A percentile compares a stretch with the other conserved stretches of the same genome.
These are phyloP conservation scores for Lojkania enalia DNA, from an alignment of 2,329 filamentous ascomycete genomes.

Conservation along the genomic window DNA sequence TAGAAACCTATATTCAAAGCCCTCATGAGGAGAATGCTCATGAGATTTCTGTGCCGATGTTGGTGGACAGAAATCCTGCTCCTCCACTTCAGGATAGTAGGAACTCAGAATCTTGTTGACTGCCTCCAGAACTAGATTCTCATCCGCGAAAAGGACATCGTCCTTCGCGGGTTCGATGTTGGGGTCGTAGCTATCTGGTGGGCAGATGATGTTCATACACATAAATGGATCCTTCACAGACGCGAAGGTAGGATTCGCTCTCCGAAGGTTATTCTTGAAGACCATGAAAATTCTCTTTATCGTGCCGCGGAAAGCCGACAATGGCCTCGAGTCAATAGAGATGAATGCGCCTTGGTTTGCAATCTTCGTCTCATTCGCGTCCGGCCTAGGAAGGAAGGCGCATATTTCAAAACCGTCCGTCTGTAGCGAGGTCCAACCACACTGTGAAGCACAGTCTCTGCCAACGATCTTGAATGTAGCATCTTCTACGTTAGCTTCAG, in stretches of 20 bases:
- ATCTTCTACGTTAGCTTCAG: constrained; percentile 56
- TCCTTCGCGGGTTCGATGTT: constrained; percentile 75
- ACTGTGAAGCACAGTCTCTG: constrained; percentile 58
- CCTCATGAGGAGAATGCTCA: constrained; percentile 7
- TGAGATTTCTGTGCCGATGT: constrained; percentile 1
- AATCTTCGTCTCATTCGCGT: constrained; percentile 48
- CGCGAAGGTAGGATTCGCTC: constrained; percentile 22
- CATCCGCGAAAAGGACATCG: constrained; percentile 68
- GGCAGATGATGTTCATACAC: constrained; percentile 65
- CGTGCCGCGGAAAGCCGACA: constrained; percentile 59
- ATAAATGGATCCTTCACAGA: constrained; percentile 62
- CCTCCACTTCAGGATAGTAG: constrained; percentile 35
- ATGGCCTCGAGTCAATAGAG: constrained; percentile 69
- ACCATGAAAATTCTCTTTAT: constrained; percentile 62
- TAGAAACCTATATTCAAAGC: no score
- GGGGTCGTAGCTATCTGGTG: constrained; percentile 66
- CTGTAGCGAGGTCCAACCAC: constrained; percentile 48
- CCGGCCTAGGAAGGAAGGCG: constrained; percentile 60
- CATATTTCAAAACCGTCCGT: constrained; percentile 54
- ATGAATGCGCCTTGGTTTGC: constrained; percentile 58
- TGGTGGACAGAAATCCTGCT: not conserved
- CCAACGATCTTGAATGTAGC: constrained; percentile 66
- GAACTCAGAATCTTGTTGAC: constrained; percentile 51
- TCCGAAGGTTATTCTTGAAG: constrained; percentile 57
- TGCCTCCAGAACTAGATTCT: constrained; percentile 50